Percentiles rank a stretch among this genome's conserved stretches.
Conservation (phyloP, 345 rosid genomes). For the Alliaria petiolata region DNA sequence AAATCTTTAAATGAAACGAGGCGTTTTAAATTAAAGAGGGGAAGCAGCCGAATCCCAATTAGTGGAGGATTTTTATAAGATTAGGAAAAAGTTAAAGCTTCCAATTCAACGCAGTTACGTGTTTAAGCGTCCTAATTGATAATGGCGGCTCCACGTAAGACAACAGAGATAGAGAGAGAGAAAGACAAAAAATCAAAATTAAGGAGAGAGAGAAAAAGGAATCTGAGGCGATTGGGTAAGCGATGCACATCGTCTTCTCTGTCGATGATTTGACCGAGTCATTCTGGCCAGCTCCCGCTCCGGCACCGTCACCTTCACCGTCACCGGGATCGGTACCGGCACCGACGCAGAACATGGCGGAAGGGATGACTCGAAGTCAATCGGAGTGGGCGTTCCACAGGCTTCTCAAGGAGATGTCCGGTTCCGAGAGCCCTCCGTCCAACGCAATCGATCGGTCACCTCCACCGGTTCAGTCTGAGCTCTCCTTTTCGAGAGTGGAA, state of each 20-base stretch:
- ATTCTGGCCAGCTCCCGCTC: slow-evolving; percentile 46
- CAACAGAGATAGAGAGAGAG: neutral
- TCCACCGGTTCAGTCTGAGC: slow-evolving; percentile 28
- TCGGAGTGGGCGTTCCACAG: slow-evolving; percentile 76
- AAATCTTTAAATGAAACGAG: too few relatives aligned
- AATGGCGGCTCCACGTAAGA: slow-evolving; percentile 30
- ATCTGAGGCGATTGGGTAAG: slow-evolving; percentile 32
- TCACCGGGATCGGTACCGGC: slow-evolving; percentile 10
- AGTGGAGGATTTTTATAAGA: neutral
- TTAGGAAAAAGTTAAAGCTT: neutral
- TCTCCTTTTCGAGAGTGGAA: slow-evolving; percentile 24
- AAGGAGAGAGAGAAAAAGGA: neutral
- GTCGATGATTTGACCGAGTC: slow-evolving; percentile 67
- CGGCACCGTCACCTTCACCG: slow-evolving; percentile 18
- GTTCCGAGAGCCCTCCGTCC: slow-evolving; percentile 30
- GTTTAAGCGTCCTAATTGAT: neutral
- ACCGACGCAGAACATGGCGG: neutral
- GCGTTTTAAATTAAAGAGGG: too few relatives aligned
- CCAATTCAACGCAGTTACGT: slow-evolving; percentile 19
- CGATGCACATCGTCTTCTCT: slow-evolving; percentile 56
- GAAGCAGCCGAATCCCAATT: neutral
- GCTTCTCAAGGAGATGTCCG: slow-evolving; percentile 45
- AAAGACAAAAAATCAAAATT: neutral
- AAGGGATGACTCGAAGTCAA: slow-evolving; percentile 52
- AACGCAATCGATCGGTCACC: slow-evolving; percentile 31